These are phyloP conservation scores for Hyaloperonospora arabidopsidis DNA, from an alignment of 352 stramenopile species.

Conservation along the genomic window DNA sequence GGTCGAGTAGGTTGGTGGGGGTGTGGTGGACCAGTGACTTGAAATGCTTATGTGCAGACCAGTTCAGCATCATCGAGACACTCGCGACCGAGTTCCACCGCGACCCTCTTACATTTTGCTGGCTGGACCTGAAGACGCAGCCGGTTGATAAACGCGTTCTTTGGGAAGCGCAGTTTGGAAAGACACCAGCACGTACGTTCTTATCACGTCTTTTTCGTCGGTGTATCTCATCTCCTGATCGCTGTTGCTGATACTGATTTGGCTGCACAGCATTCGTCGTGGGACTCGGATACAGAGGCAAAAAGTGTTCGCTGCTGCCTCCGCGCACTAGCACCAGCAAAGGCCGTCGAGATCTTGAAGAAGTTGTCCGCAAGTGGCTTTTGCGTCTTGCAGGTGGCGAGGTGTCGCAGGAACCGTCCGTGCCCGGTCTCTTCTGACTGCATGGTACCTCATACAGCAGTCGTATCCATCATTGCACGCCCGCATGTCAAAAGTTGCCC, in stretches of 20 bases:
- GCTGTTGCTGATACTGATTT: not conserved
- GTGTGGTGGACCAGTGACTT: not conserved
- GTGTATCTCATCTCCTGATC: not conserved
- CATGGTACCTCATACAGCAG: no score
- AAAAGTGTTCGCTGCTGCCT: slow-evolving; percentile 50
- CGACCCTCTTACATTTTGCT: slow-evolving; percentile 75
- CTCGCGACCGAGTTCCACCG: slow-evolving; percentile 56
- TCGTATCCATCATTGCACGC: no score
- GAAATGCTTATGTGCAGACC: slow-evolving; percentile 35
- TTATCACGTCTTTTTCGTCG: not conserved
- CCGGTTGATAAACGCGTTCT: slow-evolving; percentile 23
- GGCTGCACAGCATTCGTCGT: slow-evolving; percentile 44
- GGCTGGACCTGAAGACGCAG: slow-evolving; percentile 45
- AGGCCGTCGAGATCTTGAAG: slow-evolving; percentile 14
- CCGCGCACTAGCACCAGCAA: slow-evolving; percentile 8
- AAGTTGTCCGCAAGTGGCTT: slow-evolving; percentile 55
- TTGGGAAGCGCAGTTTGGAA: slow-evolving; percentile 47
- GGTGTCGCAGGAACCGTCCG: slow-evolving; percentile 36
- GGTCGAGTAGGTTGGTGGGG: not conserved
- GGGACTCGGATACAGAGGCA: slow-evolving; percentile 47
- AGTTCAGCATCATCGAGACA: slow-evolving; percentile 61
- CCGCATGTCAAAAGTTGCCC: no score
- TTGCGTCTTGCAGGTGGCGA: slow-evolving; percentile 53
- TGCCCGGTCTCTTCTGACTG: slow-evolving; percentile 33
- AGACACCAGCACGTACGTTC: slow-evolving; percentile 19